Evolutionary conservation across 2,329 filamentous ascomycete genomes (phyloP).

Genomic region (Fusarium domesticum): DNA sequence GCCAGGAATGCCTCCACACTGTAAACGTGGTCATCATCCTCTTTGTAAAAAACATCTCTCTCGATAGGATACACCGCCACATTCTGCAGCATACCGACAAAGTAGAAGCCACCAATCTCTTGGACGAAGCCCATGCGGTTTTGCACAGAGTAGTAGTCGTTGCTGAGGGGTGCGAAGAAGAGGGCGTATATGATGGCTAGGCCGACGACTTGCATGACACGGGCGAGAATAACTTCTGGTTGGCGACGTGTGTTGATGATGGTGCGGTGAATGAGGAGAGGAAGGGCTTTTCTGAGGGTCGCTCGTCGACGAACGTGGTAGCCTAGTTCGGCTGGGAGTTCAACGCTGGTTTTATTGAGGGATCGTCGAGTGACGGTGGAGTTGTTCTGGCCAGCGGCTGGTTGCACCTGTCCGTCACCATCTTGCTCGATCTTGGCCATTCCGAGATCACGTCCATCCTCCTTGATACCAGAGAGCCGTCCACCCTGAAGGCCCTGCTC

Average conservation of each 20-base stretch:
- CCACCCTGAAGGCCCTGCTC: constrained; percentile 5
- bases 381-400: background rate
- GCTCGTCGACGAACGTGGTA: constrained; percentile 62
- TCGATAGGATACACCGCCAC: constrained; percentile 71
- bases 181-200: constrained; percentile 61
- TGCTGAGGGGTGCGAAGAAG: constrained; percentile 69
- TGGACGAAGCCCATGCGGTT: constrained; percentile 72
- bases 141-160: constrained; percentile 68
- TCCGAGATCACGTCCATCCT: no score
- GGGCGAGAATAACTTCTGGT: constrained; percentile 60
- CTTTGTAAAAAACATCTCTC: constrained; percentile 72
- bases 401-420: background rate
- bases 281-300: constrained; percentile 60
- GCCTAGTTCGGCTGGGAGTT: constrained; percentile 69
- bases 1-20: constrained; percentile 67
- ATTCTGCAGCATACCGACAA: constrained; percentile 77
- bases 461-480: background rate
- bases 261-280: constrained; percentile 64
- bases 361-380: constrained; percentile 37
- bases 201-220: constrained; percentile 64
- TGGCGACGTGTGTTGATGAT: constrained; percentile 67
- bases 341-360: constrained; percentile 46
- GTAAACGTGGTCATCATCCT: constrained; percentile 72
- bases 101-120: constrained; percentile 68
- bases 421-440: no score